phyloP scores from a whole-genome alignment of 805 yeast genomes.

The Zygosaccharomyces siamensis region DNA sequence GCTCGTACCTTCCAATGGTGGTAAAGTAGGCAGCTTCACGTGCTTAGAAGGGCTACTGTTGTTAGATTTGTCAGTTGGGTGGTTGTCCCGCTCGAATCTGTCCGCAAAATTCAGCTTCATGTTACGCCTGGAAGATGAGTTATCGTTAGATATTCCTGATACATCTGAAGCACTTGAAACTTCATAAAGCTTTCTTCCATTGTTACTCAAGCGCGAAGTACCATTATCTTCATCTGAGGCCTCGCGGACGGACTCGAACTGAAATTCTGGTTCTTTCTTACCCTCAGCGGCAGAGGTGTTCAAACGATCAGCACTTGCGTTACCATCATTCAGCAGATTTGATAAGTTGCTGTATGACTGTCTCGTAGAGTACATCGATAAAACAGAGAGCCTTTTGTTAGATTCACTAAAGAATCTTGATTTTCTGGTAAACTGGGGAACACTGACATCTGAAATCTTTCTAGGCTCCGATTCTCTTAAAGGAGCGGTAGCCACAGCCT shows the following conservation, averaged over 20 bases:
- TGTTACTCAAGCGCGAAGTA: slow-evolving; percentile 14
- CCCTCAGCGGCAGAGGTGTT: slow-evolving; percentile 19
- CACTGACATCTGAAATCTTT: slow-evolving; percentile 55
- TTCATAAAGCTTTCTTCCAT: slow-evolving; percentile 27
- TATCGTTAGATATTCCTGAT: not conserved
- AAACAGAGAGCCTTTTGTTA: slow-evolving; percentile 64
- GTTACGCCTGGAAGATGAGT: slow-evolving; percentile 13
- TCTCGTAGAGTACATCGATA: slow-evolving; percentile 65
- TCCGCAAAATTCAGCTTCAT: slow-evolving; percentile 40
- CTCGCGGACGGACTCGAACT: slow-evolving; percentile 27
- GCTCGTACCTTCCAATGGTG: slow-evolving; percentile 25
- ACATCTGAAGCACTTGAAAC: slow-evolving; percentile 16
- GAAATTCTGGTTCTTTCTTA: slow-evolving; percentile 27
- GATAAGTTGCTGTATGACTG: slow-evolving; percentile 59
- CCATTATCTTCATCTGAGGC: slow-evolving; percentile 24
- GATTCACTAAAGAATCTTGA: slow-evolving; percentile 58
- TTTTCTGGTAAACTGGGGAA: slow-evolving; percentile 68
- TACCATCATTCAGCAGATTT: slow-evolving; percentile 35
- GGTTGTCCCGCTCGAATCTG: slow-evolving; percentile 26
- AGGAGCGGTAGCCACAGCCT: slow-evolving; percentile 25
- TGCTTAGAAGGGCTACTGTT: slow-evolving; percentile 7
- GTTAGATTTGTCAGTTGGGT: not conserved
- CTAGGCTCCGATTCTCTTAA: slow-evolving; percentile 39
- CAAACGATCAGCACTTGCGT: slow-evolving; percentile 5
- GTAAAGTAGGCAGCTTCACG: slow-evolving; percentile 28